Base-by-base conservation (phyloP, 495 filamentous ascomycete genomes). In the Neurospora sp. region DNA sequence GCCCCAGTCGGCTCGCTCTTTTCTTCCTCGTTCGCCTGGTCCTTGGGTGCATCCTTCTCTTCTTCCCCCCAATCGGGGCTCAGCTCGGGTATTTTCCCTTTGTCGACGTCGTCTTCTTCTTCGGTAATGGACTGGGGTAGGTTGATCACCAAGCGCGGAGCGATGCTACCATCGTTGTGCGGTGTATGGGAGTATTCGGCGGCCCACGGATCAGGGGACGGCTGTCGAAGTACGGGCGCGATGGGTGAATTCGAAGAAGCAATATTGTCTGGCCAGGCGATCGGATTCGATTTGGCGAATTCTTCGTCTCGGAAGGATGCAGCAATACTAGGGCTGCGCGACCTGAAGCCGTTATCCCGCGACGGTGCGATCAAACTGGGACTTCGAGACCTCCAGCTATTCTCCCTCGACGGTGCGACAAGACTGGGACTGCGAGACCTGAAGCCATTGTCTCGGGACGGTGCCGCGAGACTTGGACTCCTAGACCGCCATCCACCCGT, bases 171-270 rank as follows among this genome's bases (percentile, higher is more conserved):
- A n/a, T 76, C 74, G 41, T 46, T 71, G 12, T 71, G 72, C 8
- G 72, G 71, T 38, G 68, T 70, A 16, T 66, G 73, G 5, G 77
- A 79, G n/a, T 79, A 73, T 40, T 82, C 82, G 40, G 77, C 22
- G 3, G 81, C 79, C 85, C 85, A 88, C 3, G 86, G 86, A 78
- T 88, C 86, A n/a, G 84, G 84, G 5, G 86, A 87, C n/a, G 81
- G 81, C 27, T 84, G 81, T 75, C 84, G 85, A 22, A 82, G 71
- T n/a, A 78, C 42, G 14, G 80, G 81, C 31, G 75, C 74, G 40
- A 71, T 76, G 9, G 74, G 27, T 1, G 74, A 73, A 41, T 78
- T 78, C 1, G 80, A 42, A 41, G 77, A 75, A 44, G 83, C 77
- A 73, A 84, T 76, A 72, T 75, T 84, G 1, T 78, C 81, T 3